Percentiles rank a stretch among this genome's conserved stretches.
phyloP scores from a whole-genome alignment of 2,329 filamentous ascomycete species.

The Trichoderma asperellum region DNA sequence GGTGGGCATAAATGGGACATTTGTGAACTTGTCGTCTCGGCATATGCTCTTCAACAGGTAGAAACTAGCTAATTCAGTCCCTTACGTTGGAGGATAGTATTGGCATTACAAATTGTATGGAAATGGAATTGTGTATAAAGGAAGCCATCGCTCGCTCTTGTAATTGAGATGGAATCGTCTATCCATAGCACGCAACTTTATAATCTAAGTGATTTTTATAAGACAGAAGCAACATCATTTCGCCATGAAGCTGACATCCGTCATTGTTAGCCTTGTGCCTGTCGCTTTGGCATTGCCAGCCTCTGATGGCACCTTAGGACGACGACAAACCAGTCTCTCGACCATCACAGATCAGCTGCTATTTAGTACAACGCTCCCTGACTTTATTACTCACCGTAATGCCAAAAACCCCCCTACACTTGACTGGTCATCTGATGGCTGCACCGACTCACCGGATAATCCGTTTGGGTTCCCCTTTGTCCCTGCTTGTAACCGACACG shows the following conservation, averaged over 20 bases:
- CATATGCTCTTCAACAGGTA: neutral
- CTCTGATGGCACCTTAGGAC: conserved; percentile 15
- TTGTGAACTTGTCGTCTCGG: neutral
- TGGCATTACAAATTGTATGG: neutral
- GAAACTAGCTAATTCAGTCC: neutral
- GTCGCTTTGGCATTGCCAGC: conserved; percentile 35
- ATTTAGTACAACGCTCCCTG: conserved; percentile 48
- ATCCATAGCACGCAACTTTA: neutral
- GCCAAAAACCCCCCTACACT: conserved; percentile 45
- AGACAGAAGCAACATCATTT: neutral
- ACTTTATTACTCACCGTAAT: conserved; percentile 49
- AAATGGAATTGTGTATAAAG: neutral
- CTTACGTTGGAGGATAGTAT: neutral
- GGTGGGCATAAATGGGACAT: neutral
- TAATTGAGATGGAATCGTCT: too few relatives aligned
- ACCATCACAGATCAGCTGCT: conserved; percentile 52
- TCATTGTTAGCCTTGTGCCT: conserved; percentile 35
- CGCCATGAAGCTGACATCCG: conserved; percentile 41
- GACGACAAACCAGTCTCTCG: conserved; percentile 35
- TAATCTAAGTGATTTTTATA: neutral
- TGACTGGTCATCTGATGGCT: conserved; percentile 50
- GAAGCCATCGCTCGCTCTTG: neutral
- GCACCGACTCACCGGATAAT: conserved; percentile 49
- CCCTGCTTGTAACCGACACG: conserved; percentile 56
- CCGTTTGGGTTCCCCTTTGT: conserved; percentile 50